Conservation (phyloP, 2,329 filamentous ascomycete genomes). For the Colletotrichum acutatum region DNA sequence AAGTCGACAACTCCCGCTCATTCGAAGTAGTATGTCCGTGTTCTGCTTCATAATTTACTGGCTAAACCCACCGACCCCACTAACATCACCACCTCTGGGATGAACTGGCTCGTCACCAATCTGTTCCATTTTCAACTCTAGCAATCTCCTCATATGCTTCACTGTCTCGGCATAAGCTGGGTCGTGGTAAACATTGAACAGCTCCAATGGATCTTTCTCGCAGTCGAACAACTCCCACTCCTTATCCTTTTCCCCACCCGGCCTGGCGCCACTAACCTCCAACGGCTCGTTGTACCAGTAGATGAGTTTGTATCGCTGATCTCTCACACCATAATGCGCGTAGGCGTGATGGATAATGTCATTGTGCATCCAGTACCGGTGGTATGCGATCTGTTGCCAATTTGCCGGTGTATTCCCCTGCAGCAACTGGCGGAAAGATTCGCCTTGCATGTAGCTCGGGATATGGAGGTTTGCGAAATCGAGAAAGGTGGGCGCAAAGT, state of each 20-base stretch:
- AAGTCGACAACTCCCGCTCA: background rate
- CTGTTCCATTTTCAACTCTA: slow-evolving; percentile 62
- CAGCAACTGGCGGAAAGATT: slow-evolving; percentile 53
- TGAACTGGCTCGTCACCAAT: slow-evolving; percentile 60
- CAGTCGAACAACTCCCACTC: slow-evolving; percentile 68
- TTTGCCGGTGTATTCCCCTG: slow-evolving; percentile 49
- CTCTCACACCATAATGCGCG: slow-evolving; percentile 63
- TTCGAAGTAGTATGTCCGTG: background rate
- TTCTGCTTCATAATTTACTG: slow-evolving; percentile 18
- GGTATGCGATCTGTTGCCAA: slow-evolving; percentile 64
- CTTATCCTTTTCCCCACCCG: slow-evolving; percentile 52
- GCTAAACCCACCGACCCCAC: background rate
- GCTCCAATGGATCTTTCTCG: slow-evolving; percentile 58
- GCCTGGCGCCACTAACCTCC: slow-evolving; percentile 55
- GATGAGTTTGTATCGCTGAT: slow-evolving; percentile 65
- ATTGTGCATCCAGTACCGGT: slow-evolving; percentile 67
- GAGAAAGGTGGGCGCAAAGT: slow-evolving; percentile 63
- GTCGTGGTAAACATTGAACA: slow-evolving; percentile 58
- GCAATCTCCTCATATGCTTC: slow-evolving; percentile 50
- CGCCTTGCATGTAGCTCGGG: slow-evolving; percentile 64
- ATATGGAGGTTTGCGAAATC: slow-evolving; percentile 53
- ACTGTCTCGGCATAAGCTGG: slow-evolving; percentile 50
- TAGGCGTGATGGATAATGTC: slow-evolving; percentile 60
- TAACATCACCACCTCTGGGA: background rate
- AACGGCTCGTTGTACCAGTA: slow-evolving; percentile 66